Conservation (phyloP, 2,329 filamentous ascomycete species). For the Colletotrichum liaoningense region DNA sequence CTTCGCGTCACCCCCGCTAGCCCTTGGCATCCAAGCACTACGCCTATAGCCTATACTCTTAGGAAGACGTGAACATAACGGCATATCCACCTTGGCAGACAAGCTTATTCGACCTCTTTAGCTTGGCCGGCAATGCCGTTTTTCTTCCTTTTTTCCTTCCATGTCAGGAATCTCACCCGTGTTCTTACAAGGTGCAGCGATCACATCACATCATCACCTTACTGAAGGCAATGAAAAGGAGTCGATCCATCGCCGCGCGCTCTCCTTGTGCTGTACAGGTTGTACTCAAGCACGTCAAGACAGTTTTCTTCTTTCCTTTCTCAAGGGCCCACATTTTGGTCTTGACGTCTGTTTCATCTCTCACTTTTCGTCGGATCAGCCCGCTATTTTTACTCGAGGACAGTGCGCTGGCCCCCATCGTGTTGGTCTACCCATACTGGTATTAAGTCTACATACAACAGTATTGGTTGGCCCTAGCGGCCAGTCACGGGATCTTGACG, state of each 20-base stretch:
- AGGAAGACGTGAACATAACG: neutral
- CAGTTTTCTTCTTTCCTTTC: neutral
- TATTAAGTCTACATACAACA: too few species aligned
- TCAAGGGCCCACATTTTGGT: neutral
- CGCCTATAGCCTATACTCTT: neutral
- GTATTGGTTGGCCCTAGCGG: too few species aligned
- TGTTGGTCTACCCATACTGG: too few species aligned
- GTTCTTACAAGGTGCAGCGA: too few species aligned
- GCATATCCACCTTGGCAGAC: constrained; percentile 4
- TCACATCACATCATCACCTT: too few species aligned
- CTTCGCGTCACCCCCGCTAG: neutral
- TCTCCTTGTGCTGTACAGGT: neutral
- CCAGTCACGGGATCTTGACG: neutral
- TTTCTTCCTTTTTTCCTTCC: neutral
- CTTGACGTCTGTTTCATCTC: neutral
- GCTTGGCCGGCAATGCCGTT: neutral
- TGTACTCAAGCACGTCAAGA: neutral
- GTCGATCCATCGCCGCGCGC: neutral
- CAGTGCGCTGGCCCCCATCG: too few species aligned
- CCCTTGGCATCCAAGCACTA: constrained; percentile 6
- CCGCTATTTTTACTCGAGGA: neutral
- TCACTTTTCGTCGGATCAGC: too few species aligned
- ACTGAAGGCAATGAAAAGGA: accelerated
- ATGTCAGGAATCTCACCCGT: too few species aligned
- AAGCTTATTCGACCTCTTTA: constrained; percentile 10